Conservation (phyloP, 2,329 filamentous ascomycete species). For the Alternaria longipes region DNA sequence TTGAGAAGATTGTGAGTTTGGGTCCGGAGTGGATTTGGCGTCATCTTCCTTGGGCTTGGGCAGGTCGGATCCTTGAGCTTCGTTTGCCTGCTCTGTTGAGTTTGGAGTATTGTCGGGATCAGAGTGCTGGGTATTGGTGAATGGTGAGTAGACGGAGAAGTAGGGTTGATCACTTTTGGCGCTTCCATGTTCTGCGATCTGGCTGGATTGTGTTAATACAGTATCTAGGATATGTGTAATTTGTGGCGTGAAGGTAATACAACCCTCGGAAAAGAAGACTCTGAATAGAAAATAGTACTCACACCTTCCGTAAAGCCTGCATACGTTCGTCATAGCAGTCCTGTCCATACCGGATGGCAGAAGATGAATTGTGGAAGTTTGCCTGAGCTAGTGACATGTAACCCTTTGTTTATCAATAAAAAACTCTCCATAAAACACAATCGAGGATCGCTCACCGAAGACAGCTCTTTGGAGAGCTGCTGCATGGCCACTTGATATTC, state of each 20-base stretch:
- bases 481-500: constrained; percentile 70
- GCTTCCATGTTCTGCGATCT: constrained; percentile 7
- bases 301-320: constrained; percentile 66
- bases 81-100: background rate
- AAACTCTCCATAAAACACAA: background rate
- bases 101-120: background rate
- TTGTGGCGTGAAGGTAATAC: background rate
- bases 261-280: background rate
- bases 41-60: constrained; percentile 1
- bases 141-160: constrained; percentile 8
- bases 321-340: constrained; percentile 79
- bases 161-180: constrained; percentile 21
- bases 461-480: constrained; percentile 64
- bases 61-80: background rate
- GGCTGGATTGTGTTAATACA: constrained; percentile 5
- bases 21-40: background rate
- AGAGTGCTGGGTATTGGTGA: background rate
- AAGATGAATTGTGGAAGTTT: constrained; percentile 73
- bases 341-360: constrained; percentile 71
- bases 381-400: constrained; percentile 71
- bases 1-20: background rate
- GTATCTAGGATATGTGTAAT: background rate
- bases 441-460: constrained; percentile 55
- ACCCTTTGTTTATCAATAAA: constrained; percentile 42
- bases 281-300: constrained; percentile 30